Evolutionary conservation across 495 filamentous ascomycete species (phyloP), one percentile per base, ranked within the genome.

Genomic region (Aspergillus olivimuriae): DNA sequence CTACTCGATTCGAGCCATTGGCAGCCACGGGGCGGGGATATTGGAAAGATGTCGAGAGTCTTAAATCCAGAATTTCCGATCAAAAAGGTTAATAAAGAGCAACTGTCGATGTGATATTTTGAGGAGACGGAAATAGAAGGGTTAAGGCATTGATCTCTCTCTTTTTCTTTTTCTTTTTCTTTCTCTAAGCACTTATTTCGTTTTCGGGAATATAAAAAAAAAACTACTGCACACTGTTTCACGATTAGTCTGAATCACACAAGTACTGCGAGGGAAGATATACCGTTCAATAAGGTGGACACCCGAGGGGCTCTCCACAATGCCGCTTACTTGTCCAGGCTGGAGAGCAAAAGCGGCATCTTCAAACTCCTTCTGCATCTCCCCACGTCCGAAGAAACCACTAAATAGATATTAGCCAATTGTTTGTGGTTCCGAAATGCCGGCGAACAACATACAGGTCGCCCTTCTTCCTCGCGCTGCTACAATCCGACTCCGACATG

Each of bases 291-390:
- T 98, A 63, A 98, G 76, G 74, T 98, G 92, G 47, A 96, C 69
- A 2, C 92, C 92, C 18, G 87, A 94, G n/a, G 87, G 88, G 3
- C 91, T 95, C 57, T 95, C 84, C 0, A 96, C 86, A 20, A 95
- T 69, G 16, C 73, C 66, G 58, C 88, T 95, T 43, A 98, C 78
- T 61, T 96, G 81, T 16, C 88, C 88, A 0, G 82, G 82, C 59
- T 88, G 78, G 23, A 98, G 67, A 11, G 81, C 81, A 69, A 97
- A 97, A 3, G 91, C 84, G 0, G 89, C 89, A 22, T 95, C 88
- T 63, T 97, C 92, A 51, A 98, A 98, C 66, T 97, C 92, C 72
- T 91, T 95, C 58, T 98, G 92, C 92, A 98, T 98, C 54, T 98
- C 92, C 4, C 87, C 85, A 43, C 68, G 80, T 17, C 87, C 89